Conservation (phyloP, 106 monocot genomes). For the Cymbidium sinense region DNA sequence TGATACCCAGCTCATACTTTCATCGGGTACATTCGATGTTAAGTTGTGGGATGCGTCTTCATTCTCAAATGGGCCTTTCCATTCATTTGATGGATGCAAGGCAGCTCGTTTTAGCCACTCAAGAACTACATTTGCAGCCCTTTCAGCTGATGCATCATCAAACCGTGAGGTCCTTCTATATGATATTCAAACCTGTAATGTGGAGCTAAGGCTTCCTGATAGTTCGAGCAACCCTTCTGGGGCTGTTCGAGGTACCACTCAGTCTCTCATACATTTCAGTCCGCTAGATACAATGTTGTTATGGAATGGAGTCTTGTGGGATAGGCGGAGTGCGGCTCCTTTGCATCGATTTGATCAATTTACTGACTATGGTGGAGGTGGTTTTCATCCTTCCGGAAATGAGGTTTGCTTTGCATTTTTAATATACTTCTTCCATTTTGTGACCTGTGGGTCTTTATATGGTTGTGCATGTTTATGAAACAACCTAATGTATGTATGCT, state of each 20-base stretch:
- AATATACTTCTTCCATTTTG: background rate
- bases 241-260: conserved; percentile 36
- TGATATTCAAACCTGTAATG: conserved; percentile 67
- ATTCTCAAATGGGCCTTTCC: conserved; percentile 58
- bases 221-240: conserved; percentile 28
- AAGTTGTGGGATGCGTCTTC: conserved; percentile 80
- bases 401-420: conserved; percentile 43
- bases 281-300: conserved; percentile 73
- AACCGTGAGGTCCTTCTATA: conserved; percentile 77
- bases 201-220: conserved; percentile 53
- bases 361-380: conserved; percentile 94
- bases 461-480: background rate
- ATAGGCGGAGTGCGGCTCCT: conserved; percentile 48
- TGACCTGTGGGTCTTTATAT: background rate
- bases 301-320: conserved; percentile 97
- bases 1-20: conserved; percentile 56
- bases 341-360: conserved; percentile 94
- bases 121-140: conserved; percentile 65
- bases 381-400: conserved; percentile 97
- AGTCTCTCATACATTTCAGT: conserved; percentile 83
- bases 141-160: conserved; percentile 45
- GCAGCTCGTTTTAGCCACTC: conserved; percentile 83
- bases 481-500: background rate
- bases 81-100: conserved; percentile 94
- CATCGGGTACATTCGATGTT: conserved; percentile 64